Base-by-base conservation (phyloP, 352 stramenopile genomes). In the Phytophthora chlamydospora region DNA sequence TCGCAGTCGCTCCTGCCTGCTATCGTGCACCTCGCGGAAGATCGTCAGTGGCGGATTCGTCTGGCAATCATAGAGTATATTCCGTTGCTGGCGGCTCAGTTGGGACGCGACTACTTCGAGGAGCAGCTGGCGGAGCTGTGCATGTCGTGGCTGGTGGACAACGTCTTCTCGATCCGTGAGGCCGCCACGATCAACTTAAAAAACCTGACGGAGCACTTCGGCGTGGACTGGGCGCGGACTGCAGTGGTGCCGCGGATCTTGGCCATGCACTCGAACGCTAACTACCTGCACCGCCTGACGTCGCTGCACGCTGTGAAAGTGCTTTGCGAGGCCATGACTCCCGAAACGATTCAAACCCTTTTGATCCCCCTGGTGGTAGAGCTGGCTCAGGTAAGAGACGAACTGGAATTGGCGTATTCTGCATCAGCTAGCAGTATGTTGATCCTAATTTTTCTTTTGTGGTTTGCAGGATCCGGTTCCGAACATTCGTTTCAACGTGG, bases 401-500 rank as follows among this genome's bases (percentile, higher is more conserved):
- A 2, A 24, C 9, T n/a, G 6, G 21, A 24, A 24, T 3, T 24
- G 21, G 21, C 21, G n/a, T n/a, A n/a, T n/a, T n/a, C n/a, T n/a
- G n/a, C n/a, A n/a, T n/a, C n/a, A n/a, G n/a, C n/a, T n/a, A n/a
- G n/a, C n/a, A n/a, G n/a, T n/a, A n/a, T n/a, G n/a, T n/a, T n/a
- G n/a, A n/a, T n/a, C n/a, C n/a, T n/a, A n/a, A n/a, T 2, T 21
- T 61, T 43, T 55, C 31, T 31, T 16, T 8, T 50, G 17, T 48
- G 32, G 2, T 42, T 71, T 68, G 47, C 62, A 96, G 83, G 88
- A 97, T 62, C 85, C 90, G n/a, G 93, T 99, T 9, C 91, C 97
- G 3, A 99, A 99, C 76, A 98, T 99, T 50, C 91, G 97, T 21
- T 99, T 99, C 66, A 99, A 99, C 75, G 96, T 99, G 33, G 96